Evolutionary conservation across 495 filamentous ascomycete species (phyloP).

Genomic region (Podospora tetraspora): DNA sequence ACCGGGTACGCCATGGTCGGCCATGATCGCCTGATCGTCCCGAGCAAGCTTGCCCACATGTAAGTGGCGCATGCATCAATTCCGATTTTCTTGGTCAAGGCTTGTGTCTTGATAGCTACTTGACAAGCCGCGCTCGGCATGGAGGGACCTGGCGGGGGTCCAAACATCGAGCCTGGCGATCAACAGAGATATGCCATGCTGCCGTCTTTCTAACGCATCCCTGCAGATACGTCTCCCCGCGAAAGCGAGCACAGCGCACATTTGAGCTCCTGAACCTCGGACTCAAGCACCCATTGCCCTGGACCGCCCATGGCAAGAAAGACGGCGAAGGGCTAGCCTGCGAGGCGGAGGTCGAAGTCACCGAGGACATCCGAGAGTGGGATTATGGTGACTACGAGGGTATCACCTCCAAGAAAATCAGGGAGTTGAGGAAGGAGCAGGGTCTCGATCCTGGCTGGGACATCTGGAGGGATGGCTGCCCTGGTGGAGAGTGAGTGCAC

Average conservation of each 20-base stretch:
- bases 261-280: constrained; percentile 73
- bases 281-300: constrained; percentile 39
- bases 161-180: background rate
- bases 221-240: constrained; percentile 74
- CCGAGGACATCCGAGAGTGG: constrained; percentile 83
- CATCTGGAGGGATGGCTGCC: constrained; percentile 81
- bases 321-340: constrained; percentile 32
- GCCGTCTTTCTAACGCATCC: background rate
- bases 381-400: constrained; percentile 96
- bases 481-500: constrained; percentile 56
- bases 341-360: constrained; percentile 55
- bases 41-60: constrained; percentile 72
- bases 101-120: no score
- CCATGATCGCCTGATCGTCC: constrained; percentile 78
- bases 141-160: background rate
- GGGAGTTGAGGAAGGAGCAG: constrained; percentile 51
- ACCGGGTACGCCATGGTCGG: constrained; percentile 83
- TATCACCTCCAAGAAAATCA: constrained; percentile 69
- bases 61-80: constrained; percentile 26
- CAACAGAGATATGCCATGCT: background rate
- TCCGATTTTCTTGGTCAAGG: no score
- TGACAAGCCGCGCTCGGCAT: no score
- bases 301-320: constrained; percentile 38
- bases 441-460: constrained; percentile 61
- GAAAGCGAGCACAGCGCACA: constrained; percentile 77